These are phyloP conservation scores for Tillandsia fasciculata DNA, from an alignment of 176 grass and related monocot species.

Conservation along the genomic window DNA sequence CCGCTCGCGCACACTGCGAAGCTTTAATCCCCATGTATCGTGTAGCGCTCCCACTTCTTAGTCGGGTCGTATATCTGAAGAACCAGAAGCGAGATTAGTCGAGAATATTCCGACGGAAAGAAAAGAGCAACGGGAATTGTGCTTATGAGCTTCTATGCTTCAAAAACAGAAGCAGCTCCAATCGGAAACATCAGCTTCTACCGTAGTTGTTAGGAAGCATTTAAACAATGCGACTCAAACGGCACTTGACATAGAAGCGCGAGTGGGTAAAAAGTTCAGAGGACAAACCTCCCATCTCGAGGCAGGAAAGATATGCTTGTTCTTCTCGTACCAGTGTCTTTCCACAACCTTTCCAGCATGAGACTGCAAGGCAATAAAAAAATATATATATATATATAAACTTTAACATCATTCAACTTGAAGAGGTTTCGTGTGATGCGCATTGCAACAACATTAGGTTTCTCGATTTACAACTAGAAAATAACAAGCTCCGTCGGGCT, in stretches of 20 bases:
- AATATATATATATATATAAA: not conserved
- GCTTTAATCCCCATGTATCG: slow-evolving; percentile 83
- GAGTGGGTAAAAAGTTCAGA: not conserved
- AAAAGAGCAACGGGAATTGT: not conserved
- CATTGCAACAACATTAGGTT: too few species aligned
- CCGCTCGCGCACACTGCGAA: not conserved
- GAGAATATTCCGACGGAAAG: not conserved
- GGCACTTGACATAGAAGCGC: too few species aligned
- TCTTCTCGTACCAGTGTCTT: slow-evolving; percentile 98
- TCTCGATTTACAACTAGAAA: too few species aligned
- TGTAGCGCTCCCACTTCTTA: slow-evolving; percentile 99
- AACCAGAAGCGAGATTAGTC: slow-evolving; percentile 5
- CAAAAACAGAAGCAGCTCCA: not conserved
- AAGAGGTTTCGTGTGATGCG: too few species aligned
- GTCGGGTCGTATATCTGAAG: slow-evolving; percentile 95
- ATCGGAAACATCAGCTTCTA: too few species aligned
- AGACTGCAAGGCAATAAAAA: slow-evolving; percentile 38
- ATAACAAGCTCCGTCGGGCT: too few species aligned
- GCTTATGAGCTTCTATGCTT: too few species aligned
- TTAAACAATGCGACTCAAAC: too few species aligned
- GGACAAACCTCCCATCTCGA: slow-evolving; percentile 93
- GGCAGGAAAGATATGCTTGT: slow-evolving; percentile 98
- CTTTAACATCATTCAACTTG: not conserved
- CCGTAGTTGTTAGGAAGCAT: too few species aligned
- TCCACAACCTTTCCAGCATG: slow-evolving; percentile 95